These are phyloP conservation scores for Hysterangium stoloniferum DNA, from an alignment of 768 basidiomycete species.

Conservation along the genomic window DNA sequence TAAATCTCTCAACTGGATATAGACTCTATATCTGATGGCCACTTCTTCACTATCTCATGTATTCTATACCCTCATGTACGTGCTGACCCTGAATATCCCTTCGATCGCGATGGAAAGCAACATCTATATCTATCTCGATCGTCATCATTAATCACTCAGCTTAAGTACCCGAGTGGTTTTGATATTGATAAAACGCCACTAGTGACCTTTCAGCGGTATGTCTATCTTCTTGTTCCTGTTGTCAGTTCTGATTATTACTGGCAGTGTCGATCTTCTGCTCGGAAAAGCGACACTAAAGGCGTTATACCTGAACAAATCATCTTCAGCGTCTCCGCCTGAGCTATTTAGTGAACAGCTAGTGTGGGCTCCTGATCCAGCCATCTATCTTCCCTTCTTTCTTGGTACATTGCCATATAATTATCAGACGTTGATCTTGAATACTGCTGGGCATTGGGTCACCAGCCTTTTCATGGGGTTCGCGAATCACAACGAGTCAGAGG, in stretches of 20 bases:
- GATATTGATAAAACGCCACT: constrained; percentile 51
- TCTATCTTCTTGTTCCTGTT: neutral
- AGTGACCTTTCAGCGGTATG: constrained; percentile 45
- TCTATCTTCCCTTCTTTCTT: constrained; percentile 47
- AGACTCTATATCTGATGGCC: constrained; percentile 60
- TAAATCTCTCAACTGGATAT: neutral
- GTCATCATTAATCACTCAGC: constrained; percentile 38
- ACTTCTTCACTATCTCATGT: constrained; percentile 69
- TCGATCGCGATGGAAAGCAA: constrained; percentile 60
- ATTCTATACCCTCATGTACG: constrained; percentile 57
- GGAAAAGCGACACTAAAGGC: constrained; percentile 38
- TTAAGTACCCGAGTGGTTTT: constrained; percentile 44
- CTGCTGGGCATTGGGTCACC: constrained; percentile 65
- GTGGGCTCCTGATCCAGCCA: constrained; percentile 46
- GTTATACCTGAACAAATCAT: constrained; percentile 30
- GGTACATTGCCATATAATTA: constrained; percentile 45
- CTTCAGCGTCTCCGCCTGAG: constrained; percentile 23
- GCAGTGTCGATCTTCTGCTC: constrained; percentile 49
- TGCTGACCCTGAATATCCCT: constrained; percentile 57
- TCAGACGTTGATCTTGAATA: constrained; percentile 54
- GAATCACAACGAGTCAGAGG: constrained; percentile 24
- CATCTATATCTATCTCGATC: constrained; percentile 51
- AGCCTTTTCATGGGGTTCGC: constrained; percentile 39
- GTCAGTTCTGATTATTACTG: neutral
- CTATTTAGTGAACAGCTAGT: constrained; percentile 50